Evolutionary conservation across 2,329 filamentous ascomycete species (phyloP).

Genomic region (Botrytis galanthina): DNA sequence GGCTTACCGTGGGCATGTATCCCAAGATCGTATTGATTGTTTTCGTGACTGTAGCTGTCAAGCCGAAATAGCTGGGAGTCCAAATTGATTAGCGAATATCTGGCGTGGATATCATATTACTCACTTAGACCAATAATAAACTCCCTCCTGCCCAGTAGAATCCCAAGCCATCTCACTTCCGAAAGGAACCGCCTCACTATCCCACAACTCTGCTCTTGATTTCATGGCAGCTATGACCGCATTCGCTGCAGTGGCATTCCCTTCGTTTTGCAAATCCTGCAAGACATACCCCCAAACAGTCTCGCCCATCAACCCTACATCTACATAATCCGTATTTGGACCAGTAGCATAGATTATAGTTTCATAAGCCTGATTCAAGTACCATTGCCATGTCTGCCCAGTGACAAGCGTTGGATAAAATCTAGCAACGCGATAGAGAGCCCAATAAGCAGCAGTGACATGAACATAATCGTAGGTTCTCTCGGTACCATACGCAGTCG

Average conservation of each 20-base stretch:
- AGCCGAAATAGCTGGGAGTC: slow-evolving; percentile 46
- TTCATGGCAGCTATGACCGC: slow-evolving; percentile 48
- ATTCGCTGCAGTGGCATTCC: slow-evolving; percentile 41
- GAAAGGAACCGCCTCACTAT: slow-evolving; percentile 51
- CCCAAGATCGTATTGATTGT: slow-evolving; percentile 55
- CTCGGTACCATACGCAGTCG: slow-evolving; percentile 45
- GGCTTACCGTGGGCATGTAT: slow-evolving; percentile 56
- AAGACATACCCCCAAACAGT: slow-evolving; percentile 55
- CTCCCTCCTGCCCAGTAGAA: slow-evolving; percentile 59
- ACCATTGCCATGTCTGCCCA: slow-evolving; percentile 51
- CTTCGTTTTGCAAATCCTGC: slow-evolving; percentile 50
- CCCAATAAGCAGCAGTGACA: slow-evolving; percentile 55
- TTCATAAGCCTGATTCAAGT: slow-evolving; percentile 52
- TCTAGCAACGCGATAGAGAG: slow-evolving; percentile 53
- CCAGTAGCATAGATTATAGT: slow-evolving; percentile 45
- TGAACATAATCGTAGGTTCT: slow-evolving; percentile 61
- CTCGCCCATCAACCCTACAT: slow-evolving; percentile 58
- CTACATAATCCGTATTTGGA: slow-evolving; percentile 45
- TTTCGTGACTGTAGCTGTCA: slow-evolving; percentile 46
- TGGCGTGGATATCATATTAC: neutral
- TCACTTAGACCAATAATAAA: slow-evolving; percentile 54
- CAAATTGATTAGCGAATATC: neutral
- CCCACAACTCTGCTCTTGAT: slow-evolving; percentile 49
- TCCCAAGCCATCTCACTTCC: slow-evolving; percentile 64
- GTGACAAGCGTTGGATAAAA: slow-evolving; percentile 47